Conservation (phyloP, 345 rosid genomes). For the Camelina sativa region DNA sequence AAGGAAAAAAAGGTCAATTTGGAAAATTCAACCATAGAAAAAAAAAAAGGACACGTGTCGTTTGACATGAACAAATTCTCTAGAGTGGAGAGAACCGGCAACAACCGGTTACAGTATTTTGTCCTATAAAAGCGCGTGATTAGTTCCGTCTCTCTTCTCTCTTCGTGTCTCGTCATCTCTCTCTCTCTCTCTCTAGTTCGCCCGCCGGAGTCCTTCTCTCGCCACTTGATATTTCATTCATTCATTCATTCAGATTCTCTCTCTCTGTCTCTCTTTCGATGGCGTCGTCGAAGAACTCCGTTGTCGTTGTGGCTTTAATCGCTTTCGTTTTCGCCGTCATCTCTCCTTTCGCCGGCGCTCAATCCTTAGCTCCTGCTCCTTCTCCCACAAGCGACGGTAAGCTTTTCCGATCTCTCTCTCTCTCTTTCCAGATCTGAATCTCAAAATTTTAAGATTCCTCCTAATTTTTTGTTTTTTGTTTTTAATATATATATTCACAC, state of each 20-base stretch:
- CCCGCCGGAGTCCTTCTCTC: neutral
- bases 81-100: neutral
- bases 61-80: neutral
- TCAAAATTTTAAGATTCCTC: neutral
- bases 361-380: constrained; percentile 57
- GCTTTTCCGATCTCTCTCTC: neutral
- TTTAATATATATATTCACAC: neutral
- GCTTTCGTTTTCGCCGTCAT: constrained; percentile 43
- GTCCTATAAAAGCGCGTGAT: constrained; percentile 3
- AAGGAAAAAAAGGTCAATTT: too few species aligned
- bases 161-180: neutral
- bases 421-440: neutral
- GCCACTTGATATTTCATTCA: too few species aligned
- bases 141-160: too few species aligned
- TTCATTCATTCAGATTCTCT: neutral
- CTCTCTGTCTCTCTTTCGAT: neutral
- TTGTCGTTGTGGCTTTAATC: constrained; percentile 35
- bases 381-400: constrained; percentile 69
- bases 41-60: neutral
- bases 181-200: neutral
- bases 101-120: neutral
- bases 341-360: constrained; percentile 46
- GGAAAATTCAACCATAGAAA: too few species aligned
- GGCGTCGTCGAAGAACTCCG: constrained; percentile 42
- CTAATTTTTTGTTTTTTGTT: neutral